phyloP scores from a whole-genome alignment of 139 green algal genomes.

The Closterium sp. region DNA sequence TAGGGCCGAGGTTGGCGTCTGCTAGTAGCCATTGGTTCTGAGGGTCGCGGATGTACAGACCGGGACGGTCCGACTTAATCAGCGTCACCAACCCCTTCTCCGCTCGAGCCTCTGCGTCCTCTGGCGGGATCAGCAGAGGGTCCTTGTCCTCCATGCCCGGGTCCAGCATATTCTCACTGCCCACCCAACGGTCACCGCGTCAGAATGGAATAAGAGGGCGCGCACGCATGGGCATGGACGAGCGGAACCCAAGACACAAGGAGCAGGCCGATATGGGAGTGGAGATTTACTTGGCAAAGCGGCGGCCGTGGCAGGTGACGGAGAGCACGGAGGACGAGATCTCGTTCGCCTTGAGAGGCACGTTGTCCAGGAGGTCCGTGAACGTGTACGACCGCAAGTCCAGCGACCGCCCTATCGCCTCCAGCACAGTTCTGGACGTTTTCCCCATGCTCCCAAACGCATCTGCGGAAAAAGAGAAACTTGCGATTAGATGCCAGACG shows the following conservation, averaged over 20 bases:
- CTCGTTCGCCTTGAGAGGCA: slow-evolving; percentile 24
- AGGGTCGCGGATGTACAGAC: slow-evolving; percentile 16
- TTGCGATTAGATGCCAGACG: not conserved
- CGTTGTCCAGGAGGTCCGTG: slow-evolving; percentile 40
- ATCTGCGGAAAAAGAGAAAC: not conserved
- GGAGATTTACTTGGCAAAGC: not conserved
- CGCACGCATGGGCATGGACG: not conserved
- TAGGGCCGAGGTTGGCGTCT: slow-evolving; percentile 3
- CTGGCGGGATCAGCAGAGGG: not conserved
- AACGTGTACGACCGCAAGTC: slow-evolving; percentile 27
- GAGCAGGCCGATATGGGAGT: too few species aligned
- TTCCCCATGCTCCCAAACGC: slow-evolving; percentile 12
- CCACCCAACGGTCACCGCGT: not conserved
- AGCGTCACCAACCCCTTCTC: slow-evolving; percentile 29
- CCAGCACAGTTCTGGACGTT: slow-evolving; percentile 14
- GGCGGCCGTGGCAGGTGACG: slow-evolving; percentile 24
- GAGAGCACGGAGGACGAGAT: slow-evolving; percentile 29
- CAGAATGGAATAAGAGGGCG: not conserved
- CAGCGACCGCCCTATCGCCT: slow-evolving; percentile 26
- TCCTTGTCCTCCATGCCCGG: not conserved
- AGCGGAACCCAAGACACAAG: not conserved
- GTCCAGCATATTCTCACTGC: slow-evolving; percentile 5
- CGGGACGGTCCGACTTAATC: slow-evolving; percentile 13
- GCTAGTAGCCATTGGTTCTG: slow-evolving; percentile 22
- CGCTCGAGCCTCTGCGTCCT: slow-evolving; percentile 13